Base-by-base conservation (phyloP, 352 stramenopile genomes). In the Phytophthora idaei region DNA sequence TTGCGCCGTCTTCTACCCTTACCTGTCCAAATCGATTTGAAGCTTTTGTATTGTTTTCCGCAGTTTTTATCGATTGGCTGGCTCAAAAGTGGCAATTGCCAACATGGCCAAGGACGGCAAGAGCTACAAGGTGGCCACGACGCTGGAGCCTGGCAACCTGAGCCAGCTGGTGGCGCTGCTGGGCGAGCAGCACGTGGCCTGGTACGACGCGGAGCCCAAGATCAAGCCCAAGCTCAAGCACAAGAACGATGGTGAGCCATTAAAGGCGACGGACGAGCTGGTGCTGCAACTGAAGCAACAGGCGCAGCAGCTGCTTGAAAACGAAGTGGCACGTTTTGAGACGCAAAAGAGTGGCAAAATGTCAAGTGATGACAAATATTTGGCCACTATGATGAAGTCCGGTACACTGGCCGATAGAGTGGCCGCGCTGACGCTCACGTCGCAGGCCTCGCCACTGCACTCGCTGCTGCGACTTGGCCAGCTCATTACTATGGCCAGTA, bases 391-490 rank as follows among this genome's bases (percentile, higher is more conserved):
- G 78, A 92, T 96, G 64, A 89, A 84, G 73, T 90, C 86, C 15
- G 94, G 94, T 64, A 98, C 94, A 15, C 68, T 98, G 55, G 78
- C 85, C 46, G 94, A 98, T 77, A 90, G 94, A 61, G 87, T 98
- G 28, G 93, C 93, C 3, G 90, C 94, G 36, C 76, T 98, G 51
- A 96, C 93, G 42, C 79, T 98, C 42, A 86, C 80, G 57, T 85
- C 97, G 46, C 92, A 98, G 59, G 76, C 74, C 17, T 92, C 87
- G 3, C 93, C 94, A 32, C 71, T 97, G 39, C 86, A 97, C 62
- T 85, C 75, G 34, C 57, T 98, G 5, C 61, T 80, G 14, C 77
- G 76, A 0, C 49, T 98, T 3, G 77, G 88, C 5, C 83, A 94
- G 57, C 78, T 98, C 17, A 85, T 98, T 51, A 82, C 78, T 0